Conservation (phyloP, 192 early-diverging fungal species). For the Backusella westeae region DNA sequence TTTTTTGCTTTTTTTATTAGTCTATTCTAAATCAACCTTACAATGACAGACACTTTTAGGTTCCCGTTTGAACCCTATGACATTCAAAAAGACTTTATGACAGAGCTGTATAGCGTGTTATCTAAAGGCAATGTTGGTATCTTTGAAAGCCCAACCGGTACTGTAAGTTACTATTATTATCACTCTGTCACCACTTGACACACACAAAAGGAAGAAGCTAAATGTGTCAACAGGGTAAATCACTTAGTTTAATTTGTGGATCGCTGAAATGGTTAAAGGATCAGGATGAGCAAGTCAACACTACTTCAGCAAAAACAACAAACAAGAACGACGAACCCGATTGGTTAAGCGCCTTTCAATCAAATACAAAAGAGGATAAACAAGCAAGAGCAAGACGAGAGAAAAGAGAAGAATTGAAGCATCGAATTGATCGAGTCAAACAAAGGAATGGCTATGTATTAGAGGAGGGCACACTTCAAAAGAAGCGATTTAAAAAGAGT, state of each 20-base stretch:
- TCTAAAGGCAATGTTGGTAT: conserved; percentile 70
- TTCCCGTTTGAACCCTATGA: conserved; percentile 74
- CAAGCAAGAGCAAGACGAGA: conserved; percentile 2
- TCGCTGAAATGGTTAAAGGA: conserved; percentile 80
- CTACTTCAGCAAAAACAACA: background rate
- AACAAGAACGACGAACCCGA: conserved; percentile 33
- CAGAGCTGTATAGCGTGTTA: conserved; percentile 64
- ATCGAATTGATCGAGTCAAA: conserved; percentile 31
- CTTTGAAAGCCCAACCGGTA: conserved; percentile 93
- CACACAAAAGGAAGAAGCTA: background rate
- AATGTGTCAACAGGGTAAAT: conserved; percentile 66
- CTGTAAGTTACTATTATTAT: conserved; percentile 41
- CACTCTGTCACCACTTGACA: background rate
- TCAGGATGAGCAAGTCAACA: conserved; percentile 23
- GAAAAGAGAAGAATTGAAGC: conserved; percentile 20
- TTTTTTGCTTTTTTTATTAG: background rate
- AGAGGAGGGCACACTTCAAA: background rate
- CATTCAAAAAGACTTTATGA: conserved; percentile 82
- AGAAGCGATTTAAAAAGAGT: conserved; percentile 22
- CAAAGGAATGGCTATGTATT: conserved; percentile 12
- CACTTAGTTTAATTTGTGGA: conserved; percentile 84
- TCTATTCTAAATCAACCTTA: background rate
- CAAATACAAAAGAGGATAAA: conserved; percentile 7
- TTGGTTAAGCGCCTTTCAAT: conserved; percentile 42
- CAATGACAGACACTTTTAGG: conserved; percentile 14